These are phyloP conservation scores for Blechomonas ayalai DNA, from an alignment of 208 protist species.

Conservation along the genomic window DNA sequence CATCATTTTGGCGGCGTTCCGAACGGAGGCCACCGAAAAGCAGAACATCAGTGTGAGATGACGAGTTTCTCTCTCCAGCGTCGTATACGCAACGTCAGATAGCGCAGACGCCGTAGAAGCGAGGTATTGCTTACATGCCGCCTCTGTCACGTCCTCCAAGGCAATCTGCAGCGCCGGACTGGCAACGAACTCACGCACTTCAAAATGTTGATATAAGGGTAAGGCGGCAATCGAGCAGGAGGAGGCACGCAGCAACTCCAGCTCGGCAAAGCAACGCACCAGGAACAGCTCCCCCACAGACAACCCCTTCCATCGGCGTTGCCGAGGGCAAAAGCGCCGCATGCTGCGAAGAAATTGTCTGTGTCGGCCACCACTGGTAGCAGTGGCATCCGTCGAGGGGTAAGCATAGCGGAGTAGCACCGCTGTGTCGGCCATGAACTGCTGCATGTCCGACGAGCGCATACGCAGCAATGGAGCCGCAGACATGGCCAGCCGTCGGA, in stretches of 20 bases:
- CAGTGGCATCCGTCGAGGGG: background rate
- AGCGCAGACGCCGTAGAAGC: slow-evolving; percentile 23
- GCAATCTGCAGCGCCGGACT: slow-evolving; percentile 35
- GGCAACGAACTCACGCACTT: slow-evolving; percentile 77
- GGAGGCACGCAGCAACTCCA: slow-evolving; percentile 69
- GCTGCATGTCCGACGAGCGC: slow-evolving; percentile 73
- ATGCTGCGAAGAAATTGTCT: slow-evolving; percentile 9
- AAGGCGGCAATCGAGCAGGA: slow-evolving; percentile 67
- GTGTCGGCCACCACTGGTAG: background rate
- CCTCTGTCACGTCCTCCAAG: slow-evolving; percentile 17
- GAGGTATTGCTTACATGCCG: slow-evolving; percentile 52
- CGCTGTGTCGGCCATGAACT: slow-evolving; percentile 56
- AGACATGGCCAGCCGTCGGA: slow-evolving; percentile 51
- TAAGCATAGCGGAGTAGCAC: slow-evolving; percentile 43
- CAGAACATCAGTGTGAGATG: slow-evolving; percentile 66
- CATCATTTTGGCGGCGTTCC: slow-evolving; percentile 40
- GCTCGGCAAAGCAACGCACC: slow-evolving; percentile 40
- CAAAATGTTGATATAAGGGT: slow-evolving; percentile 68
- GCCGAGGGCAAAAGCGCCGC: slow-evolving; percentile 3
- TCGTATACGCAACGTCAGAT: slow-evolving; percentile 31
- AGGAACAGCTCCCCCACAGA: slow-evolving; percentile 63
- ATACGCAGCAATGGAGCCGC: slow-evolving; percentile 67
- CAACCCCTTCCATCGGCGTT: slow-evolving; percentile 26
- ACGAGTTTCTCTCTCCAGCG: slow-evolving; percentile 37
- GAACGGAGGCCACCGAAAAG: slow-evolving; percentile 65